Percentiles rank a stretch among this genome's conserved stretches.
These are phyloP conservation scores for Casuarina glauca DNA, from an alignment of 306 rosid species.

Conservation along the genomic window DNA sequence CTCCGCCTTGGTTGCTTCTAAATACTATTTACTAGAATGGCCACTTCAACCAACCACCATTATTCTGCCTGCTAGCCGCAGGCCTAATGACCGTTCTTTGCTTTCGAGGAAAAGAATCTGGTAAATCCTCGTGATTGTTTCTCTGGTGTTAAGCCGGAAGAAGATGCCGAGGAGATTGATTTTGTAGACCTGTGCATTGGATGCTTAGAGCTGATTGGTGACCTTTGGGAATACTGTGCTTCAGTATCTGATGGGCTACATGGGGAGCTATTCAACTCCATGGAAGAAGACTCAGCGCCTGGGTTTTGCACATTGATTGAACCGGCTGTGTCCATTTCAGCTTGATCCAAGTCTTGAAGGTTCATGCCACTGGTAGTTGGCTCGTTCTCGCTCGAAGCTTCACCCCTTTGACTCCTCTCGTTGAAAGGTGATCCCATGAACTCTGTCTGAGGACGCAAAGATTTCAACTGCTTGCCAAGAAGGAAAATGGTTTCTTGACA, in stretches of 20 bases:
- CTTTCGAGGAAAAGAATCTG: conserved; percentile 93
- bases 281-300: conserved; percentile 66
- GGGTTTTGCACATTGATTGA: conserved; percentile 39
- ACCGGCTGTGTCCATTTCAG: conserved; percentile 49
- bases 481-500: conserved; percentile 98
- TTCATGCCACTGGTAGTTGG: conserved; percentile 49
- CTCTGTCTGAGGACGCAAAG: conserved; percentile 77
- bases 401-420: conserved; percentile 55
- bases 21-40: conserved; percentile 33
- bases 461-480: conserved; percentile 86
- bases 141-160: conserved; percentile 82
- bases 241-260: conserved; percentile 67
- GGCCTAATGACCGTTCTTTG: conserved; percentile 60
- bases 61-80: conserved; percentile 37
- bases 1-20: conserved; percentile 37
- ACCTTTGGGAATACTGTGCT: conserved; percentile 45
- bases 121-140: conserved; percentile 80
- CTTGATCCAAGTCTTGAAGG: conserved; percentile 48
- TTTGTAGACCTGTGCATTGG: conserved; percentile 71
- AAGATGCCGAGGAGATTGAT: conserved; percentile 72
- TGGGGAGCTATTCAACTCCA: conserved; percentile 46
- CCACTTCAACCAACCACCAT: conserved; percentile 24
- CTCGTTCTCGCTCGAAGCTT: conserved; percentile 48
- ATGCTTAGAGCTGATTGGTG: conserved; percentile 50
- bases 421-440: conserved; percentile 45